A percentile compares a stretch with the other conserved stretches of the same genome.
These are phyloP conservation scores for Lepidium sativum DNA, from an alignment of 345 rosid species.

Conservation along the genomic window DNA sequence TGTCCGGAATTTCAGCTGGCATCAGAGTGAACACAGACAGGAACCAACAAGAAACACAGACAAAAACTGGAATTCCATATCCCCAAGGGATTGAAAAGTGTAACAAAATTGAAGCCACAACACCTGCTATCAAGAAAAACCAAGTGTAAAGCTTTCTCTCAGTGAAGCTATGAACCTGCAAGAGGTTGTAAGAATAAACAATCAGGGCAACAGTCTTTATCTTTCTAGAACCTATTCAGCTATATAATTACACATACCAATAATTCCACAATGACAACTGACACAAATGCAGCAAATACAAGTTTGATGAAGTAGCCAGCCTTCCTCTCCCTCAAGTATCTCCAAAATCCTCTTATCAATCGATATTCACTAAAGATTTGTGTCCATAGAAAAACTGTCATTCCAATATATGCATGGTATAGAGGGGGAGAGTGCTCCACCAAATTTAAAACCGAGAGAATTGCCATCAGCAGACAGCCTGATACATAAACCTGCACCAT, in stretches of 20 bases:
- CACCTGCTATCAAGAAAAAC: conserved; percentile 68
- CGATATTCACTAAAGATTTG: conserved; percentile 57
- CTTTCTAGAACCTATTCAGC: not conserved
- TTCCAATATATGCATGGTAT: conserved; percentile 76
- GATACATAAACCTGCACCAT: conserved; percentile 46
- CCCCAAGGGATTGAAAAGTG: conserved; percentile 61
- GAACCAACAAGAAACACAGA: conserved; percentile 69
- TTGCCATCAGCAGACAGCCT: conserved; percentile 60
- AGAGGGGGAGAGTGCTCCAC: conserved; percentile 83
- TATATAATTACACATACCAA: conserved; percentile 45
- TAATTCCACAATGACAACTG: conserved; percentile 62
- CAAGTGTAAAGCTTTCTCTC: conserved; percentile 89
- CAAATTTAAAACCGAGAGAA: conserved; percentile 38
- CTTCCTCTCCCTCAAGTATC: conserved; percentile 43
- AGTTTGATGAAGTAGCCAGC: conserved; percentile 39
- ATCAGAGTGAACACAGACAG: conserved; percentile 77
- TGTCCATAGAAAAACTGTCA: conserved; percentile 90
- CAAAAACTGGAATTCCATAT: conserved; percentile 70
- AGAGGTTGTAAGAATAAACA: conserved; percentile 17
- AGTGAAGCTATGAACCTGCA: conserved; percentile 93
- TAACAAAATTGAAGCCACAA: conserved; percentile 48
- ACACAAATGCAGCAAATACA: conserved; percentile 39
- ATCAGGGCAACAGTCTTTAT: conserved; percentile 11
- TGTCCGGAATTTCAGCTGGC: conserved; percentile 98
- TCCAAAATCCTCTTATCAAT: conserved; percentile 55